phyloP scores from a whole-genome alignment of 495 filamentous ascomycete genomes.

The Aspergillus kassunensis region DNA sequence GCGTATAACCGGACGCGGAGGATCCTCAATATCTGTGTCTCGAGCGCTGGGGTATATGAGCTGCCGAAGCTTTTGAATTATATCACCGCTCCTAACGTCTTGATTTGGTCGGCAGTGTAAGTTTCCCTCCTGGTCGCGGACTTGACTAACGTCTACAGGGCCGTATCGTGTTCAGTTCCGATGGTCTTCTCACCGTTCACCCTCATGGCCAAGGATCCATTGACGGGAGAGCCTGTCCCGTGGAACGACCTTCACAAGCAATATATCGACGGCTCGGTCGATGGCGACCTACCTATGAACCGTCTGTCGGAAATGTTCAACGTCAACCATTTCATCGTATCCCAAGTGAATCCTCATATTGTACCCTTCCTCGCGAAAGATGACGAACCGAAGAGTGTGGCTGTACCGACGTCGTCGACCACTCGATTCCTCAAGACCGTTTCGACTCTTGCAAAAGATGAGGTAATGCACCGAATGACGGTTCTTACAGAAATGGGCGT shows the following conservation, averaged over 20 bases:
- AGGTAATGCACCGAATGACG: slow-evolving; percentile 76
- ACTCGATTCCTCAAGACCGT: slow-evolving; percentile 62
- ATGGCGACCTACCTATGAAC: slow-evolving; percentile 91
- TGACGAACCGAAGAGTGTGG: slow-evolving; percentile 46
- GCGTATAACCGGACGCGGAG: slow-evolving; percentile 87
- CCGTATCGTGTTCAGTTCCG: slow-evolving; percentile 90
- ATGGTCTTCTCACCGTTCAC: slow-evolving; percentile 74
- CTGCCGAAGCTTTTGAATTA: slow-evolving; percentile 86
- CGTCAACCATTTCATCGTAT: slow-evolving; percentile 97
- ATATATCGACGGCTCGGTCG: slow-evolving; percentile 92
- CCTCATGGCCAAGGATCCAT: slow-evolving; percentile 79
- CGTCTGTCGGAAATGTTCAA: slow-evolving; percentile 93
- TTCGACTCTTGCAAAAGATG: slow-evolving; percentile 73
- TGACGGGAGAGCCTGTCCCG: slow-evolving; percentile 69
- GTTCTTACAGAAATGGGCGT: slow-evolving; percentile 77
- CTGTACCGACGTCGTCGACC: slow-evolving; percentile 34
- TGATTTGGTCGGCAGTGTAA: slow-evolving; percentile 95
- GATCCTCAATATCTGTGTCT: slow-evolving; percentile 91
- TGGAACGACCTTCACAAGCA: slow-evolving; percentile 81
- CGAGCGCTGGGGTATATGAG: slow-evolving; percentile 80
- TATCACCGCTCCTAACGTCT: slow-evolving; percentile 85
- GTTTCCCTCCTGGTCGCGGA: slow-evolving; percentile 13
- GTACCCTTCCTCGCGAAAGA: slow-evolving; percentile 80
- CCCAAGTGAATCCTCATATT: slow-evolving; percentile 92
- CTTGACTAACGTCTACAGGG: slow-evolving; percentile 39